phyloP scores from a whole-genome alignment of 2,329 filamentous ascomycete genomes.

The Botrytis deweyae region DNA sequence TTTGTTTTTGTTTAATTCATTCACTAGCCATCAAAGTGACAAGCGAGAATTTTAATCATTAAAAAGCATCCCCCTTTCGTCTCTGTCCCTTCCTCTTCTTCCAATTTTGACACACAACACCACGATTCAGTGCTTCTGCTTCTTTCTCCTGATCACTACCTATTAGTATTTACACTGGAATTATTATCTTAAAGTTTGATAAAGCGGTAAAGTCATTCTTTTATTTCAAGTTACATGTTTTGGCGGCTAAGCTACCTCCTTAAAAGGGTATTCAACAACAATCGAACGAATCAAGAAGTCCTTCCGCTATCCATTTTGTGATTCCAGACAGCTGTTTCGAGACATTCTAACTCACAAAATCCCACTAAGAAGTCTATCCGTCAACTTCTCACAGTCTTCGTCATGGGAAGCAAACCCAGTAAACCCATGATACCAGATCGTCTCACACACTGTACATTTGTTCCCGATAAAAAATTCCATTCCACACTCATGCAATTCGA shows the following conservation, averaged over 20 bases:
- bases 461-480: not conserved
- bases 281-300: not conserved
- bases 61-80: not conserved
- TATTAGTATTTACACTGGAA: not conserved
- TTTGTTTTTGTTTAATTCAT: fast-evolving
- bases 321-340: too few relatives aligned
- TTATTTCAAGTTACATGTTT: not conserved
- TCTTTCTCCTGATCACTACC: not conserved
- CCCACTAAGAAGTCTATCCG: not conserved
- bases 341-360: too few relatives aligned
- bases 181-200: not conserved
- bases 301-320: not conserved
- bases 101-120: not conserved
- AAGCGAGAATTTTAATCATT: not conserved
- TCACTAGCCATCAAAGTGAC: not conserved
- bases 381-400: not conserved
- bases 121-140: not conserved
- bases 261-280: not conserved
- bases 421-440: not conserved
- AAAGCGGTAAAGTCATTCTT: not conserved
- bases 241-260: not conserved
- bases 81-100: not conserved
- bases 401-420: not conserved
- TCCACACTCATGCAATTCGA: not conserved
- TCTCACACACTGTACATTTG: not conserved